Percentiles rank a stretch among this genome's conserved stretches.
Conservation (phyloP, 2,329 filamentous ascomycete genomes). For the Metarhizium guizhouense region DNA sequence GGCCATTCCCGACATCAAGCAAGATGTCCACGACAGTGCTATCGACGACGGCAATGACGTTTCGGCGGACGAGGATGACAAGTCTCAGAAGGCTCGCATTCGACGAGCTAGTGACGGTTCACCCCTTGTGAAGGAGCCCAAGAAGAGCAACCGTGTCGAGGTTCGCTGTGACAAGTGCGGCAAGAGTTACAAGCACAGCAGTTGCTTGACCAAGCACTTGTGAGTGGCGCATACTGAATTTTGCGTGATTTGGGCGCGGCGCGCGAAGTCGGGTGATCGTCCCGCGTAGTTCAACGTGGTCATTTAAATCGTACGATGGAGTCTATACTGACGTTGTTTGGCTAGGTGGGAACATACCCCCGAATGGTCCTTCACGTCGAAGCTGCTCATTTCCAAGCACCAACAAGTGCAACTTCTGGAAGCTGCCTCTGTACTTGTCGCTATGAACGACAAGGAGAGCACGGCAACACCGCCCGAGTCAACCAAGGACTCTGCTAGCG, state of each 20-base stretch:
- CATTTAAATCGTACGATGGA: background rate
- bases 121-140: slow-evolving; percentile 71
- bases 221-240: slow-evolving; percentile 63
- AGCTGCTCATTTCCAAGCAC: slow-evolving; percentile 97
- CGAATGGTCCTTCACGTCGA: slow-evolving; percentile 94
- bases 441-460: slow-evolving; percentile 62
- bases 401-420: slow-evolving; percentile 97
- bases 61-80: slow-evolving; percentile 44
- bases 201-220: slow-evolving; percentile 99
- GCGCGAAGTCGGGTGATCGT: background rate
- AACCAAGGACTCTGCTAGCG: slow-evolving; percentile 62
- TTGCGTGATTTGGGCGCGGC: slow-evolving; percentile 16
- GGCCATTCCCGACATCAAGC: slow-evolving; percentile 40
- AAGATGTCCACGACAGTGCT: slow-evolving; percentile 47
- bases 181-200: slow-evolving; percentile 99
- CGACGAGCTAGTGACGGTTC: slow-evolving; percentile 78
- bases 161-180: slow-evolving; percentile 96
- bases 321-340: background rate
- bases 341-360: slow-evolving; percentile 96
- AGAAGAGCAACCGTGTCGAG: slow-evolving; percentile 74
- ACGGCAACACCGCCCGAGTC: slow-evolving; percentile 55
- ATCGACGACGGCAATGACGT: slow-evolving; percentile 59
- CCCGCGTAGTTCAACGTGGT: background rate
- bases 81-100: slow-evolving; percentile 40
- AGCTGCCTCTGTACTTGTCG: slow-evolving; percentile 89